phyloP scores from a whole-genome alignment of 1,284 basidiomycete genomes.

The Rhizoctonia solani region DNA sequence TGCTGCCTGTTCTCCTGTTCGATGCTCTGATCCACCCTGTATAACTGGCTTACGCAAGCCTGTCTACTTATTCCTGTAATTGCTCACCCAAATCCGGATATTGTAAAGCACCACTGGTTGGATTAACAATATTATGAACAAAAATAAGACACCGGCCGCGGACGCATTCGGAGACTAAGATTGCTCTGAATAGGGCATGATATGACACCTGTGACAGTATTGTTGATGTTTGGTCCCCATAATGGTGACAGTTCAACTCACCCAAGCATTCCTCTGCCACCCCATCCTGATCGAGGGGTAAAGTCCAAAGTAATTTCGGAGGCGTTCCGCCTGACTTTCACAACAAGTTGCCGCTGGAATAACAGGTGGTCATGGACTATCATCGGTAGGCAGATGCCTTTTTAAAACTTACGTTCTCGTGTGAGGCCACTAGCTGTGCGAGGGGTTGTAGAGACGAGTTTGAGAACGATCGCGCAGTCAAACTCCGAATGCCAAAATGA shows the following conservation, averaged over 20 bases:
- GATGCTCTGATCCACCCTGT: too few relatives aligned
- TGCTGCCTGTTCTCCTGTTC: too few relatives aligned
- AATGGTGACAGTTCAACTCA: constrained; percentile 46
- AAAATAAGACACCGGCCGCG: too few relatives aligned
- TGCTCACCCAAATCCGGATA: too few relatives aligned
- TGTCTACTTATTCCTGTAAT: too few relatives aligned
- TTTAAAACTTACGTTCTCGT: constrained; percentile 67
- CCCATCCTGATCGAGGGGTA: constrained; percentile 65
- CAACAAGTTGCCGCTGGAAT: constrained; percentile 53
- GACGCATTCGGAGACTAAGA: too few relatives aligned
- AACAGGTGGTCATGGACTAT: constrained; percentile 50
- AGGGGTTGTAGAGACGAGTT: constrained; percentile 65
- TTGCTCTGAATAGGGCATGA: constrained; percentile 40
- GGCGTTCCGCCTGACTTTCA: constrained; percentile 51
- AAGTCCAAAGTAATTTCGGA: constrained; percentile 52
- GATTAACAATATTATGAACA: too few relatives aligned
- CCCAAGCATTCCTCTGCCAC: constrained; percentile 82
- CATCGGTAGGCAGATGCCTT: constrained; percentile 40
- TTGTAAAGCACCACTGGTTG: too few relatives aligned
- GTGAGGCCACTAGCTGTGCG: constrained; percentile 67
- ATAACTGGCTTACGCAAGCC: too few relatives aligned
- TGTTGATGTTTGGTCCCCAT: constrained; percentile 42
- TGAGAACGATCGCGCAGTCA: constrained; percentile 59
- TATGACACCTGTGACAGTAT: constrained; percentile 41
- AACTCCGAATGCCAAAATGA: constrained; percentile 73